Evolutionary conservation across 345 rosid species (phyloP).

Genomic region (Linum usitatissimum): DNA sequence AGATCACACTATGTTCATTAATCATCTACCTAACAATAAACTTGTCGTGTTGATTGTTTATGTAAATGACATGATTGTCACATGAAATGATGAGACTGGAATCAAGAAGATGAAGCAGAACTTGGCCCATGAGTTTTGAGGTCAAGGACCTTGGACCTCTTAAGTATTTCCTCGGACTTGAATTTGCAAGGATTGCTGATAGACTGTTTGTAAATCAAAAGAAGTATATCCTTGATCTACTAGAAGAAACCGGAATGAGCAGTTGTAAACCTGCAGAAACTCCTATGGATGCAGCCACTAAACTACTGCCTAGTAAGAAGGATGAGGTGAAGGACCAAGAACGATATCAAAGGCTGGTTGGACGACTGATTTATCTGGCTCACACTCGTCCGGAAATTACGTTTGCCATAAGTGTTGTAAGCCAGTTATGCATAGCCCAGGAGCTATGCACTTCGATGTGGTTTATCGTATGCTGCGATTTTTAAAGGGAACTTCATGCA

Average conservation of each 20-base stretch:
- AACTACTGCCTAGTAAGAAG: not conserved
- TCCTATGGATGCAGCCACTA: not conserved
- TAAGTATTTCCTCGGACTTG: not conserved
- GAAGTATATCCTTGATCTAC: not conserved
- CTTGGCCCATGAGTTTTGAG: too few relatives aligned
- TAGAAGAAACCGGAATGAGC: not conserved
- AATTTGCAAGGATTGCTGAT: not conserved
- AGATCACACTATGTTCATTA: not conserved
- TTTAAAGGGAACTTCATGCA: not conserved
- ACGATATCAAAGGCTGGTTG: not conserved
- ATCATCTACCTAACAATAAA: not conserved
- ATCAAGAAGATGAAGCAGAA: too few relatives aligned
- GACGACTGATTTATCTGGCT: not conserved
- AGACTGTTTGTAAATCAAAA: not conserved
- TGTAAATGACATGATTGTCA: conserved; percentile 1
- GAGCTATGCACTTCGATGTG: not conserved
- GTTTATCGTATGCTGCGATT: not conserved
- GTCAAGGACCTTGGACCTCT: too few relatives aligned
- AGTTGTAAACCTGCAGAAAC: not conserved
- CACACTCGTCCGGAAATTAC: not conserved
- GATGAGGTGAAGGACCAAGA: not conserved
- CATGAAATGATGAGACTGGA: not conserved
- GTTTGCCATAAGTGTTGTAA: not conserved
- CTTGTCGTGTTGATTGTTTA: not conserved
- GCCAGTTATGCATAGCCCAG: not conserved